These are phyloP conservation scores for Ceratobasidium theobromae DNA, from an alignment of 1,284 basidiomycete genomes.

Conservation along the genomic window DNA sequence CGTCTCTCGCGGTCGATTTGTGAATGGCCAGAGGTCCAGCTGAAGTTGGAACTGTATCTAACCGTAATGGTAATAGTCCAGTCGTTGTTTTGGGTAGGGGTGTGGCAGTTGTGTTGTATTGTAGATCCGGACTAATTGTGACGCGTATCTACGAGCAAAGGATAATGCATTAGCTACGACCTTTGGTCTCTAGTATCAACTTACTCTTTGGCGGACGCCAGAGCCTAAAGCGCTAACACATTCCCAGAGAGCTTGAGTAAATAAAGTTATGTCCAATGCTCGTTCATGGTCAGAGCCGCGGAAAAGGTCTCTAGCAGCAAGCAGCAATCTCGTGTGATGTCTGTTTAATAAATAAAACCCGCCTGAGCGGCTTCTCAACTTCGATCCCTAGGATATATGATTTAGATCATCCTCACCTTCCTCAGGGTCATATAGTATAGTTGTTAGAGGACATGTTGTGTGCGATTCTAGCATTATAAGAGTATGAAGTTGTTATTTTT, in stretches of 20 bases:
- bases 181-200: neutral
- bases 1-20: neutral
- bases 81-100: neutral
- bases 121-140: neutral
- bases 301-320: neutral
- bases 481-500: too few species aligned
- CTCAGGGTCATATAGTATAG: conserved; percentile 11
- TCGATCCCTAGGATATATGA: neutral
- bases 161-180: neutral
- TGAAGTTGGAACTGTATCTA: conserved; percentile 1
- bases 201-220: conserved; percentile 3
- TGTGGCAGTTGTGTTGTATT: neutral
- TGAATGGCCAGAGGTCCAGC: neutral
- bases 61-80: neutral
- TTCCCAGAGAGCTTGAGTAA: neutral
- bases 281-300: neutral
- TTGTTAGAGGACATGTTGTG: neutral
- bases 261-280: neutral
- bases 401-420: neutral
- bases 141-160: conserved; percentile 8
- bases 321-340: neutral
- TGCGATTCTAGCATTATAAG: neutral
- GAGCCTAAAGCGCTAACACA: neutral
- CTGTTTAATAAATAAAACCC: conserved; percentile 6
- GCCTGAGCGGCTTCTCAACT: neutral